These are phyloP conservation scores for Trypanosoma avium DNA, from an alignment of 208 protist genomes.

Conservation along the genomic window DNA sequence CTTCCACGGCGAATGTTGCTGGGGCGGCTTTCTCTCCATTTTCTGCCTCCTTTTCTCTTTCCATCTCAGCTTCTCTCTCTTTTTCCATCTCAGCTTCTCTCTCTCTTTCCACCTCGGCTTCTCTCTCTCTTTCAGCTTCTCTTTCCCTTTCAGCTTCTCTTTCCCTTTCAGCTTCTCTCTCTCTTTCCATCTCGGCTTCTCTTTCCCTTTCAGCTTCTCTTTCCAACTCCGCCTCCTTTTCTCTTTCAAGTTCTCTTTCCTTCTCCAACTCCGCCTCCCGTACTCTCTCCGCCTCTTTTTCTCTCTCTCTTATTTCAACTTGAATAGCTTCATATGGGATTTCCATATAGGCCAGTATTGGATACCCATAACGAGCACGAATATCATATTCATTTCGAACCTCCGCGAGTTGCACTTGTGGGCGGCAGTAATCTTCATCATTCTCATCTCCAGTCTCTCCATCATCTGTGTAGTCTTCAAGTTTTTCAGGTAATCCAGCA, in stretches of 20 bases:
- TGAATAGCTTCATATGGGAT: slow-evolving; percentile 12
- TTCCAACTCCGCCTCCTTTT: slow-evolving; percentile 19
- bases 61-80: not conserved
- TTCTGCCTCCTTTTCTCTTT: not conserved
- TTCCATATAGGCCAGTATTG: not conserved
- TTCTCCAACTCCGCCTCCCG: slow-evolving; percentile 39
- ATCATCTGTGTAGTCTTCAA: slow-evolving; percentile 47
- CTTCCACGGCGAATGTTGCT: no score
- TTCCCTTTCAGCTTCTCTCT: slow-evolving; percentile 1
- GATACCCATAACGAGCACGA: slow-evolving; percentile 9
- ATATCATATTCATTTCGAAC: slow-evolving; percentile 64
- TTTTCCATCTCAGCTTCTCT: slow-evolving; percentile 1
- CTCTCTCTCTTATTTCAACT: slow-evolving; percentile 10
- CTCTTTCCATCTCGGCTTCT: not conserved
- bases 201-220: slow-evolving; percentile 10
- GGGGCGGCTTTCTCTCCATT: no score
- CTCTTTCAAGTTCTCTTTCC: not conserved
- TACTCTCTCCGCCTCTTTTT: not conserved
- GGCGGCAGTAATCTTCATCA: slow-evolving; percentile 57
- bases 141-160: slow-evolving; percentile 3
- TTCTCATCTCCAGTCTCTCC: slow-evolving; percentile 45
- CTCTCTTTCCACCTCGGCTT: not conserved
- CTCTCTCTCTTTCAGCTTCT: slow-evolving; percentile 1
- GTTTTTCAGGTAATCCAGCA: slow-evolving; percentile 43
- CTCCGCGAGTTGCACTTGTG: slow-evolving; percentile 43